A percentile compares a stretch with the other conserved stretches of the same genome.
Evolutionary conservation across 352 stramenopile species (phyloP).

Genomic region (Globisporangium heterothallicum): DNA sequence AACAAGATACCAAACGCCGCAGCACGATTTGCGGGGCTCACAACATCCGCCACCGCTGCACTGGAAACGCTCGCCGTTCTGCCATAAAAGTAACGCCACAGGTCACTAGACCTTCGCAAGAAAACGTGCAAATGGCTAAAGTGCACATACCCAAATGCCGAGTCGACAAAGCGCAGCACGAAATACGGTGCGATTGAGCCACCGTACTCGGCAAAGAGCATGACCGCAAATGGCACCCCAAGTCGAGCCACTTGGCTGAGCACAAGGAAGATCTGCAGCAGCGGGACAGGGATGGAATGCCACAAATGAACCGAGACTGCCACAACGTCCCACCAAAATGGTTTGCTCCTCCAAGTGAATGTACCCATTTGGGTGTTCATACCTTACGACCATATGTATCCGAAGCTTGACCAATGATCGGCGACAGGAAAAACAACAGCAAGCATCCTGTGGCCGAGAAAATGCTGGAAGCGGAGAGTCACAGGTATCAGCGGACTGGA

Average conservation of each 20-base stretch:
- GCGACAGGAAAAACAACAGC: slow-evolving; percentile 61
- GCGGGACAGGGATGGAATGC: not conserved
- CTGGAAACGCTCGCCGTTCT: slow-evolving; percentile 54
- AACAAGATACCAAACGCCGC: slow-evolving; percentile 56
- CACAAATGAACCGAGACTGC: too few relatives aligned
- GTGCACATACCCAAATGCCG: slow-evolving; percentile 36
- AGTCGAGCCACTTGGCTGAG: slow-evolving; percentile 54
- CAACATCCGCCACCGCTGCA: slow-evolving; percentile 56
- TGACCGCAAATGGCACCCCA: slow-evolving; percentile 56
- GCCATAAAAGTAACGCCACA: not conserved
- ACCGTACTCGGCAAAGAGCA: slow-evolving; percentile 54
- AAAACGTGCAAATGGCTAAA: not conserved
- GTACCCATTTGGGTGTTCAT: not conserved
- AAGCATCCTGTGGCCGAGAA: slow-evolving; percentile 58
- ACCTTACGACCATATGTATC: slow-evolving; percentile 79
- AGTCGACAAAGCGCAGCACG: slow-evolving; percentile 44
- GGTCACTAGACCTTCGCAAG: too few relatives aligned
- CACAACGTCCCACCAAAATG: too few relatives aligned
- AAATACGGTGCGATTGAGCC: slow-evolving; percentile 65
- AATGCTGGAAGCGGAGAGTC: slow-evolving; percentile 25
- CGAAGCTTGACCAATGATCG: slow-evolving; percentile 66
- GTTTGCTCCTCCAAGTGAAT: too few relatives aligned
- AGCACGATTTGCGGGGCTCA: slow-evolving; percentile 44
- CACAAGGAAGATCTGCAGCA: slow-evolving; percentile 58
- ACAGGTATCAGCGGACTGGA: not conserved